Base-by-base conservation (phyloP, 2,329 filamentous ascomycete genomes). In the Alternaria sp. region DNA sequence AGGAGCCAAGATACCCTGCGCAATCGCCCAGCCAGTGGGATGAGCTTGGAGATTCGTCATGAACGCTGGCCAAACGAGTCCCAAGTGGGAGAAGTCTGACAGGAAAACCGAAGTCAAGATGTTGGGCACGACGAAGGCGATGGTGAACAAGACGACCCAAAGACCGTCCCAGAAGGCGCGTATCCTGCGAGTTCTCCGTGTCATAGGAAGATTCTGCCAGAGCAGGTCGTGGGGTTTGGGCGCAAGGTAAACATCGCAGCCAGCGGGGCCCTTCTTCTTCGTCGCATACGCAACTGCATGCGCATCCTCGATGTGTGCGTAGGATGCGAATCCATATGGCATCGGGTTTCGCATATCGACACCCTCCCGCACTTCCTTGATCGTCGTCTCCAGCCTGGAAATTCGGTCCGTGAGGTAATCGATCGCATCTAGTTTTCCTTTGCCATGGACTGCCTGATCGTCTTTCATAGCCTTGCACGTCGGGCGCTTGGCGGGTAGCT, bases 311-410 rank as follows among this genome's bases (percentile, higher is more conserved):
- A 98, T 97, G 57, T 91, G 90, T 21, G 94, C 88, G 81, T 95
- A 98, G 71, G 93, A 97, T 12, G 94, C 94, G 76, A 99, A 98
- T 0, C 96, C 96, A 75, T 94, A 99, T 0, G 93, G 87, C 87
- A 96, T 91, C 14, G 94, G 90, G 75, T 94, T 93, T 47, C 94
- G 89, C 79, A 90, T 93, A 79, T 98, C 95, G n/a, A 98, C 89
- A 5, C 88, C 89, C 37, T 88, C 86, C 15, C 96, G 89, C 3
- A 96, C 91, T 66, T 96, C 89, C 74, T 91, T 93, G 80, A 99
- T 94, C 71, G 95, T 89, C 8, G 89, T 81, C 78, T 98, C 95
- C 23, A 99, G 86, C 55, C 90, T 86, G 65, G 88, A 88, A 74
- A 98, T 97, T 15, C 94, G 90, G 61, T 90, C 87, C 0, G 94